Conservation (phyloP, 177 flowering plant species). For the Tripterygium wilfordii region DNA sequence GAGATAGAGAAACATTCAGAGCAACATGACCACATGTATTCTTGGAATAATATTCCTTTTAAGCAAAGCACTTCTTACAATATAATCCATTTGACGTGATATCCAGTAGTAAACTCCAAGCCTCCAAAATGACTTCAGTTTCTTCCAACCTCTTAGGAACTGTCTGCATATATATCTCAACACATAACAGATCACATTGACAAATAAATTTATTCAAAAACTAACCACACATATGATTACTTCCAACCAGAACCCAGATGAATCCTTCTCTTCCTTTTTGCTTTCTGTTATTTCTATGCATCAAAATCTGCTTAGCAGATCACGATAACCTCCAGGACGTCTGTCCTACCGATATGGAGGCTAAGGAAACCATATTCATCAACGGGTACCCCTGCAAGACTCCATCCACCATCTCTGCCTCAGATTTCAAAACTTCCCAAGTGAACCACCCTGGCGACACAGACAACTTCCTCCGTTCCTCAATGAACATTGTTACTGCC, state of each 20-base stretch:
- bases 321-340: conserved; percentile 39
- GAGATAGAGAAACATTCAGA: too few species aligned
- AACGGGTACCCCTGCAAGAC: conserved; percentile 69
- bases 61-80: conserved; percentile 32
- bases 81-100: conserved; percentile 24
- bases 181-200: background rate
- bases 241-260: conserved; percentile 23
- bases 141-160: conserved; percentile 10
- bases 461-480: conserved; percentile 35
- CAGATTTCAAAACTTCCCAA: conserved; percentile 52
- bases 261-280: conserved; percentile 3
- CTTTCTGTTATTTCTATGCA: conserved; percentile 3
- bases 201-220: too few species aligned
- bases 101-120: conserved; percentile 50
- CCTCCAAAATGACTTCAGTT: conserved; percentile 15
- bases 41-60: conserved; percentile 17
- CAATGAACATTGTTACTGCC: conserved; percentile 41
- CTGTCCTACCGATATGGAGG: conserved; percentile 39
- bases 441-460: conserved; percentile 39
- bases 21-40: too few species aligned
- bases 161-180: conserved; percentile 3
- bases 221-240: too few species aligned
- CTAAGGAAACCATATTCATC: conserved; percentile 31
- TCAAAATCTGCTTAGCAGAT: conserved; percentile 24
- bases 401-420: conserved; percentile 28